Evolutionary conservation across 2,329 filamentous ascomycete species (phyloP).

Genomic region (Pleomassaria siparia): DNA sequence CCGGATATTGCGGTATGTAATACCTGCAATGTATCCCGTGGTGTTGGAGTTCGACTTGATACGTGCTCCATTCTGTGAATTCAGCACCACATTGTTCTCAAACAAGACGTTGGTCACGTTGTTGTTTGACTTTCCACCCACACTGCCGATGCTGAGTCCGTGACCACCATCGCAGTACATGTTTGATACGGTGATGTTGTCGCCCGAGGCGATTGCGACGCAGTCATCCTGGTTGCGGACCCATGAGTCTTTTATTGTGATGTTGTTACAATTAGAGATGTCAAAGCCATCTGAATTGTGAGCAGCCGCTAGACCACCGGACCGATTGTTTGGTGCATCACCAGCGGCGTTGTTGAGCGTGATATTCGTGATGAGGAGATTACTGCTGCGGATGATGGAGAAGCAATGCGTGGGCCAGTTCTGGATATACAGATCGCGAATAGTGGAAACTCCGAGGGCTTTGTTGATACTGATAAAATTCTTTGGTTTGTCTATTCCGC

Average conservation of each 20-base stretch:
- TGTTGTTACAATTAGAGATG: constrained; percentile 49
- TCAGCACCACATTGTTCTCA: constrained; percentile 46
- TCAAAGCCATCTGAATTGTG: constrained; percentile 60
- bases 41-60: constrained; percentile 56
- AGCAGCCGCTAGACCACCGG: constrained; percentile 22
- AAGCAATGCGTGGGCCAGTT: constrained; percentile 58
- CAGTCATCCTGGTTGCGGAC: constrained; percentile 58
- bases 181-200: constrained; percentile 19
- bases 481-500: constrained; percentile 36
- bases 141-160: constrained; percentile 57
- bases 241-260: constrained; percentile 49
- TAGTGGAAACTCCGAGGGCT: constrained; percentile 40
- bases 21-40: constrained; percentile 49
- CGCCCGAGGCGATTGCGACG: constrained; percentile 56
- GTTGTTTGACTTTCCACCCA: constrained; percentile 55
- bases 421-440: constrained; percentile 50
- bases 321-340: constrained; percentile 36
- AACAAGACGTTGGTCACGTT: constrained; percentile 53
- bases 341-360: constrained; percentile 60
- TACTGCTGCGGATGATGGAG: constrained; percentile 44
- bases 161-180: constrained; percentile 51
- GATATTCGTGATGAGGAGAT: constrained; percentile 50
- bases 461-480: constrained; percentile 42
- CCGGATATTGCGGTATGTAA: constrained; percentile 47
- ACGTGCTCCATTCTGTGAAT: constrained; percentile 56